Evolutionary conservation across 495 filamentous ascomycete genomes (phyloP).

Genomic region (Lasiosphaeriaceae sp.): DNA sequence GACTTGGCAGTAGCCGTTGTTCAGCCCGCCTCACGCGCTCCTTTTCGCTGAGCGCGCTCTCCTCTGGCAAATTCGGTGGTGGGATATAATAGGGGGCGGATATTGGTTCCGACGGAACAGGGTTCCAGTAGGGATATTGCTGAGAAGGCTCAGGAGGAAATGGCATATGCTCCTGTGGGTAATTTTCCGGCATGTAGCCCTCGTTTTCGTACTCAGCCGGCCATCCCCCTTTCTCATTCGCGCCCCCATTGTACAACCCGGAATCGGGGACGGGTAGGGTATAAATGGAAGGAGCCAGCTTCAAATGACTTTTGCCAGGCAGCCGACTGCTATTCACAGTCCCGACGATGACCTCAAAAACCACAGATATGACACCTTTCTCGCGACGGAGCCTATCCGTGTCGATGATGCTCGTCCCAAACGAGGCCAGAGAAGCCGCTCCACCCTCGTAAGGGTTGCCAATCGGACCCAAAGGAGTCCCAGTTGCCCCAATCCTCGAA

Average conservation of each 20-base stretch:
- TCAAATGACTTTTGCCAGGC: conserved; percentile 46
- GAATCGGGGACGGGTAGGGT: conserved; percentile 15
- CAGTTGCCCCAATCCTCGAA: conserved; percentile 9
- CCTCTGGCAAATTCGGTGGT: conserved; percentile 48
- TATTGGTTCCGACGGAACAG: conserved; percentile 13
- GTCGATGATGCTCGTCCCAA: conserved; percentile 78
- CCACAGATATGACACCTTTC: conserved; percentile 78
- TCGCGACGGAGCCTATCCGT: conserved; percentile 81
- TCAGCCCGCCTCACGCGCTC: conserved; percentile 63
- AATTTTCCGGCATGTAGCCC: conserved; percentile 14
- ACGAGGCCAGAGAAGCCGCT: conserved; percentile 42
- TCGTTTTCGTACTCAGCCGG: conserved; percentile 8
- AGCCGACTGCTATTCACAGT: conserved; percentile 72
- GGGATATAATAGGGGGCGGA: conserved; percentile 43
- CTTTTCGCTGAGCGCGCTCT: conserved; percentile 63
- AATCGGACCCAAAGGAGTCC: conserved; percentile 10
- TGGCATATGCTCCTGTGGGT: conserved; percentile 24
- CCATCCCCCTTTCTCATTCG: conserved; percentile 15
- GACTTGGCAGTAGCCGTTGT: conserved; percentile 65
- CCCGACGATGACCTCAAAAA: conserved; percentile 84
- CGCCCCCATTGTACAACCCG: conserved; percentile 5
- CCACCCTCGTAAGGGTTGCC: conserved; percentile 29
- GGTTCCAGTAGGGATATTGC: conserved; percentile 23
- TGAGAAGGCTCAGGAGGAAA: conserved; percentile 11
- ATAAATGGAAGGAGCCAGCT: conserved; percentile 21